These are phyloP conservation scores for Colletotrichum sidae DNA, from an alignment of 2,329 filamentous ascomycete species.

Conservation along the genomic window DNA sequence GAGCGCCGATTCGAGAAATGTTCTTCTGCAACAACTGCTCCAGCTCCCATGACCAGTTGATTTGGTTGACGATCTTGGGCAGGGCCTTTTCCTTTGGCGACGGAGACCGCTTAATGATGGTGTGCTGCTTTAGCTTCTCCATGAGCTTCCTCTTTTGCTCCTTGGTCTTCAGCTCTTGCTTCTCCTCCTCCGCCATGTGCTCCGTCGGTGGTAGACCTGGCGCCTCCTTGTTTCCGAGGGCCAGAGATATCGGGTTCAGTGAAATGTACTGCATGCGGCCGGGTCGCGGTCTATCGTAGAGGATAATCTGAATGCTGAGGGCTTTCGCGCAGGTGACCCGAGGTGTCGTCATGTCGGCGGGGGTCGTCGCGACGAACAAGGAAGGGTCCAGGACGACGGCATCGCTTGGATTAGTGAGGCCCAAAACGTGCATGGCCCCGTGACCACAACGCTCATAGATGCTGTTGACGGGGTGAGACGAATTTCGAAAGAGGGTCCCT, in stretches of 20 bases:
- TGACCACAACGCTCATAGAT: slow-evolving; percentile 89
- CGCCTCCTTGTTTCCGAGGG: slow-evolving; percentile 78
- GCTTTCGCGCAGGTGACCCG: slow-evolving; percentile 78
- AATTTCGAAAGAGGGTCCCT: slow-evolving; percentile 85
- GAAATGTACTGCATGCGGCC: slow-evolving; percentile 97
- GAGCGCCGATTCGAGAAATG: slow-evolving; percentile 82
- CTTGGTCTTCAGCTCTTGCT: slow-evolving; percentile 68
- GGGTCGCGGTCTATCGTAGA: slow-evolving; percentile 89
- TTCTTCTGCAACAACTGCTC: slow-evolving; percentile 90
- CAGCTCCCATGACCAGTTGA: slow-evolving; percentile 96
- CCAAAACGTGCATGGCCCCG: slow-evolving; percentile 85
- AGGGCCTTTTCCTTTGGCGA: slow-evolving; percentile 88
- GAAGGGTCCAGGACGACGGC: slow-evolving; percentile 71
- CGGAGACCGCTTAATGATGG: slow-evolving; percentile 79
- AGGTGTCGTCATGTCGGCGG: slow-evolving; percentile 68
- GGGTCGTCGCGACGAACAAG: slow-evolving; percentile 73
- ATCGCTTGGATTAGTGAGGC: slow-evolving; percentile 77
- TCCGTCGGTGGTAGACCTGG: slow-evolving; percentile 42
- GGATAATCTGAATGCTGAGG: slow-evolving; percentile 84
- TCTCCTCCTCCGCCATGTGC: slow-evolving; percentile 79
- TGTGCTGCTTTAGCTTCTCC: slow-evolving; percentile 89
- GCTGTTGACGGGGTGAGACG: slow-evolving; percentile 80
- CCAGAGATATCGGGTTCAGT: slow-evolving; percentile 86
- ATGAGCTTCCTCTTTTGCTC: slow-evolving; percentile 75
- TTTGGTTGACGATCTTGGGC: slow-evolving; percentile 86